These are phyloP conservation scores for Geotrichum klebahnii DNA, from an alignment of 1,139 yeast species.

Conservation along the genomic window DNA sequence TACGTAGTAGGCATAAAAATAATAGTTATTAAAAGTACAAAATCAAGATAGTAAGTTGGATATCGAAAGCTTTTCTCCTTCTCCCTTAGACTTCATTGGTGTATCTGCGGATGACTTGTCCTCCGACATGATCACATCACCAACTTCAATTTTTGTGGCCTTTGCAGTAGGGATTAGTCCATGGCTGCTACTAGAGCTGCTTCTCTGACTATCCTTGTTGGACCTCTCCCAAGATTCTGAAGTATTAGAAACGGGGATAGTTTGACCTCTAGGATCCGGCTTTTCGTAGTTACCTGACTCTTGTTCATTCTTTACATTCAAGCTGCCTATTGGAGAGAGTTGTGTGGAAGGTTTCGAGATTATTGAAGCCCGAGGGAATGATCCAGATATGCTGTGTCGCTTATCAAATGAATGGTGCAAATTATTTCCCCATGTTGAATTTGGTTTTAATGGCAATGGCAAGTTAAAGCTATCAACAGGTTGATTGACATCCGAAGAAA, in stretches of 20 bases:
- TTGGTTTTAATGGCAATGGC: neutral
- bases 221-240: too few relatives aligned
- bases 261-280: too few relatives aligned
- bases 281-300: too few relatives aligned
- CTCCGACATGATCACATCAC: conserved; percentile 6
- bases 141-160: neutral
- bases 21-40: neutral
- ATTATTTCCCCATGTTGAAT: neutral
- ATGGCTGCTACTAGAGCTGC: too few relatives aligned
- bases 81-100: conserved; percentile 10
- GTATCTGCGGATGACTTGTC: neutral
- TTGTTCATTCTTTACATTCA: neutral
- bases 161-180: too few relatives aligned
- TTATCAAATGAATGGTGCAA: neutral
- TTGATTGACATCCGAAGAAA: neutral
- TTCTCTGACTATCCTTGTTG: too few relatives aligned
- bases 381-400: conserved; percentile 7
- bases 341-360: neutral
- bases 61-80: conserved; percentile 28
- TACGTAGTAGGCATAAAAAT: too few relatives aligned
- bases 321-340: neutral
- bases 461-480: neutral
- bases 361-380: neutral
- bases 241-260: too few relatives aligned
- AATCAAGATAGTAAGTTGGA: conserved; percentile 30